Conservation (phyloP, 768 basidiomycete species). For the Tephrocybe sp. region DNA sequence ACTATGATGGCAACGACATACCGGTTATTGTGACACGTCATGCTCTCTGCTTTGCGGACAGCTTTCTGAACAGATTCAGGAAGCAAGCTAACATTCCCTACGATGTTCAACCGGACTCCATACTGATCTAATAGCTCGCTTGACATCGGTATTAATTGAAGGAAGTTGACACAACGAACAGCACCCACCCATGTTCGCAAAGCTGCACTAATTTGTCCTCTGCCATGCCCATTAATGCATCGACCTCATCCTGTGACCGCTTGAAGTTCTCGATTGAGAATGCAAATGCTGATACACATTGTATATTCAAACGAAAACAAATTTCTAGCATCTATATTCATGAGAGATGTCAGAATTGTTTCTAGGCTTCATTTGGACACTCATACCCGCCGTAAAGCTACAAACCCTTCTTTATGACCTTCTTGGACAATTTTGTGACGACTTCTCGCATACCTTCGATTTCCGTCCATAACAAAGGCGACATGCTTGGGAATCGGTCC, state of each 20-base stretch:
- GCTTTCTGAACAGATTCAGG: slow-evolving; percentile 73
- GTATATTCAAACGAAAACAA: slow-evolving; percentile 75
- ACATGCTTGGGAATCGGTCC: slow-evolving; percentile 90
- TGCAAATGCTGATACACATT: slow-evolving; percentile 92
- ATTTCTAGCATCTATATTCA: slow-evolving; percentile 74
- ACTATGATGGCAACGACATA: slow-evolving; percentile 25
- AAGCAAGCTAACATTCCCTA: slow-evolving; percentile 75
- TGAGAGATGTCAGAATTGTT: not conserved
- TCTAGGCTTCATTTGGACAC: no score
- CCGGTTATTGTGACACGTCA: slow-evolving; percentile 76
- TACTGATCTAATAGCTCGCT: slow-evolving; percentile 81
- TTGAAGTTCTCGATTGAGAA: slow-evolving; percentile 98
- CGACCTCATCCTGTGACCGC: slow-evolving; percentile 80
- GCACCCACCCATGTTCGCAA: slow-evolving; percentile 69
- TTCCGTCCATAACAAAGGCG: slow-evolving; percentile 97
- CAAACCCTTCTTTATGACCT: slow-evolving; percentile 85
- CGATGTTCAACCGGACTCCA: slow-evolving; percentile 79
- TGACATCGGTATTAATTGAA: no score
- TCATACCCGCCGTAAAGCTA: slow-evolving; percentile 73
- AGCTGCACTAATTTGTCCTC: slow-evolving; percentile 76
- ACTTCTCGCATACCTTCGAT: slow-evolving; percentile 81
- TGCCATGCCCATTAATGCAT: slow-evolving; percentile 82
- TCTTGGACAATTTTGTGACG: slow-evolving; percentile 62
- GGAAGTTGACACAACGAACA: not conserved
- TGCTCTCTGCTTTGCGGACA: slow-evolving; percentile 64